Evolutionary conservation across 192 early-diverging fungal species (phyloP).

Genomic region (Linnemannia exigua): DNA sequence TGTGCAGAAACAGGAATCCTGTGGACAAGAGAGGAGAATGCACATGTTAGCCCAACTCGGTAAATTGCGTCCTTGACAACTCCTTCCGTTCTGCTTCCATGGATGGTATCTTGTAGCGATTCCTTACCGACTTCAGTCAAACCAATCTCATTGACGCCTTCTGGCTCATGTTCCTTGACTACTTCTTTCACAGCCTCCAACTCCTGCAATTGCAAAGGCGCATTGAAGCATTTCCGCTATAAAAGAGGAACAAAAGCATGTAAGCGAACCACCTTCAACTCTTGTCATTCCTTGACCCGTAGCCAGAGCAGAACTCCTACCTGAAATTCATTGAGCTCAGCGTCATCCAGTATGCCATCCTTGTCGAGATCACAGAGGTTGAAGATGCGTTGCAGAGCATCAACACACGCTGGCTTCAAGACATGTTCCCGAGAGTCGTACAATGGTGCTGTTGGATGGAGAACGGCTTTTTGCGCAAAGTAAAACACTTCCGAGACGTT

Average conservation of each 20-base stretch:
- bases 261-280: background rate
- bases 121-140: slow-evolving; percentile 85
- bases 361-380: slow-evolving; percentile 96
- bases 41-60: background rate
- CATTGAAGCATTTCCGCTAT: slow-evolving; percentile 95
- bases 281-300: background rate
- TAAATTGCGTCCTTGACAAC: background rate
- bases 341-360: slow-evolving; percentile 91
- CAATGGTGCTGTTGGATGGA: slow-evolving; percentile 96
- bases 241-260: background rate
- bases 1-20: slow-evolving; percentile 95
- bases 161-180: slow-evolving; percentile 88
- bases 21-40: background rate
- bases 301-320: slow-evolving; percentile 51
- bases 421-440: slow-evolving; percentile 96
- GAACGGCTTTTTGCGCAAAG: slow-evolving; percentile 99
- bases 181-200: slow-evolving; percentile 97
- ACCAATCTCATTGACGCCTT: slow-evolving; percentile 88
- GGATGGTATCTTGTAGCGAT: background rate
- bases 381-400: slow-evolving; percentile 95
- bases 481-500: slow-evolving; percentile 99
- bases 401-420: slow-evolving; percentile 90
- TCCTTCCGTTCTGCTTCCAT: background rate
- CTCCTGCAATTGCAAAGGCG: slow-evolving; percentile 95
- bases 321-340: slow-evolving; percentile 98